Evolutionary conservation across 2,329 filamentous ascomycete species (phyloP).

Genomic region (Stachybotrys elegans): DNA sequence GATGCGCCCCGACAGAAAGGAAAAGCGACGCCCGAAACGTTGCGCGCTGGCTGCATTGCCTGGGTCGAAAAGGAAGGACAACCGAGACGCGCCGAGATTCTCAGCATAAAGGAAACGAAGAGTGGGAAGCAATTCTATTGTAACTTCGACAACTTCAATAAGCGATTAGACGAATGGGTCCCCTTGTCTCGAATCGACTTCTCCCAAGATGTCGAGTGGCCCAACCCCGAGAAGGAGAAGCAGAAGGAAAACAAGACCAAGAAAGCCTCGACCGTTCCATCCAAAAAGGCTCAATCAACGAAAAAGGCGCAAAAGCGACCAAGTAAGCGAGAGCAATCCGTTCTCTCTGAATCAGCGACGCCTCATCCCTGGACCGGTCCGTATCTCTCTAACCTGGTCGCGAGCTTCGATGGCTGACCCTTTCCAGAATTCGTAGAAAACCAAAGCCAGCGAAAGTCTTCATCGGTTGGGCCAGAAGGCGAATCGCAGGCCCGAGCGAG

Average conservation of each 20-base stretch:
- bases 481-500: conserved; percentile 40
- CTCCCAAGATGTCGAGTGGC: conserved; percentile 90
- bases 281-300: conserved; percentile 53
- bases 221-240: conserved; percentile 78
- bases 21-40: conserved; percentile 76
- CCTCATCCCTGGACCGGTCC: conserved; percentile 46
- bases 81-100: conserved; percentile 85
- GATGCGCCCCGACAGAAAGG: conserved; percentile 64
- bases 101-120: conserved; percentile 89
- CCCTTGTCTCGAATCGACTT: conserved; percentile 78
- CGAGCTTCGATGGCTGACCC: conserved; percentile 1
- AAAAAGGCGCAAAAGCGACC: conserved; percentile 56
- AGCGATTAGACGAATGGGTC: conserved; percentile 81
- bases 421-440: conserved; percentile 41
- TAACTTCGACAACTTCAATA: conserved; percentile 98
- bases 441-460: conserved; percentile 39
- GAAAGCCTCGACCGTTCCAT: conserved; percentile 49
- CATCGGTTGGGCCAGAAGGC: conserved; percentile 34
- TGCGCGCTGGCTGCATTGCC: conserved; percentile 58
- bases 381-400: too few species aligned
- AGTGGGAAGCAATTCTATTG: conserved; percentile 89
- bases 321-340: conserved; percentile 50
- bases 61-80: conserved; percentile 70
- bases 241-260: conserved; percentile 74
- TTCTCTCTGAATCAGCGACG: conserved; percentile 47